A percentile compares a stretch with the other conserved stretches of the same genome.
Conservation (phyloP, 257 asterid species). For the Jasminum sambac region DNA sequence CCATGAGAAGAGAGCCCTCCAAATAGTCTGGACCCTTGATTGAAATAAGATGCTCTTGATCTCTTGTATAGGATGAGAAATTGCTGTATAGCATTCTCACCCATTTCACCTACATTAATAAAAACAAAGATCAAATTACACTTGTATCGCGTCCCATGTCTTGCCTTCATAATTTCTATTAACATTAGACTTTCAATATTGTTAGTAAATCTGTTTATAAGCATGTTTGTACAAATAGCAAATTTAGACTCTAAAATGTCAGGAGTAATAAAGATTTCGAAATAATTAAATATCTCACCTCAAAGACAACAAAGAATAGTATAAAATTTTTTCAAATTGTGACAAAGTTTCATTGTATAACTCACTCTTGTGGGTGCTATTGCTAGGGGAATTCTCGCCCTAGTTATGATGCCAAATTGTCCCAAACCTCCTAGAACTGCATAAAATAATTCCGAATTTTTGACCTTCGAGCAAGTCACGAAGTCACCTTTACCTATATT, state of each 20-base stretch:
- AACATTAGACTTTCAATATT: constrained; percentile 1
- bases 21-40: constrained; percentile 34
- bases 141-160: neutral
- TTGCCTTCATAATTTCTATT: neutral
- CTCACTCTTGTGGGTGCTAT: neutral
- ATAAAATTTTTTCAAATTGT: no score
- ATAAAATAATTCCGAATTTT: neutral
- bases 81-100: constrained; percentile 37
- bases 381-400: neutral
- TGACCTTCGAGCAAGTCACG: neutral
- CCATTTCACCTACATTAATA: constrained; percentile 39
- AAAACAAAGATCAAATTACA: neutral
- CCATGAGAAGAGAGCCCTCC: constrained; percentile 41
- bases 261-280: no score
- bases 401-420: neutral
- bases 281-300: no score
- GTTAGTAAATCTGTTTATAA: no score
- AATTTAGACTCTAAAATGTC: no score
- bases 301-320: no score
- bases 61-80: constrained; percentile 36
- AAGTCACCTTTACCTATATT: neutral
- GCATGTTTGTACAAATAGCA: no score
- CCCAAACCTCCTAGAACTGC: neutral
- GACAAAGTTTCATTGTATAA: no score
- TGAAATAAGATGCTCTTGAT: constrained; percentile 41